These are phyloP conservation scores for Sporothrix curviconia DNA, from an alignment of 2,329 filamentous ascomycete genomes.

Conservation along the genomic window DNA sequence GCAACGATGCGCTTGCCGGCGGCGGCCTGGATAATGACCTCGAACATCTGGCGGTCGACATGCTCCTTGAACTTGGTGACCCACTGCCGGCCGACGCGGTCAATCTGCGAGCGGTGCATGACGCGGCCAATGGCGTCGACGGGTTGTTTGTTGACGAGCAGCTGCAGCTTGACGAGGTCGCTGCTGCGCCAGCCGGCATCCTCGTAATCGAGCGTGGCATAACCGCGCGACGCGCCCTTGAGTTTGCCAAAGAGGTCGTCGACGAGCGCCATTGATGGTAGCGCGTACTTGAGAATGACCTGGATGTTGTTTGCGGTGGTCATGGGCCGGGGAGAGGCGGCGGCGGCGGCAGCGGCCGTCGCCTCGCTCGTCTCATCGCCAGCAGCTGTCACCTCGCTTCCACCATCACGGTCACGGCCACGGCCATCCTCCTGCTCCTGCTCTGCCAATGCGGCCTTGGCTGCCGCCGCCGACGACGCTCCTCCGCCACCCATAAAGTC, in stretches of 20 bases:
- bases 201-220: slow-evolving; percentile 94
- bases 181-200: slow-evolving; percentile 81
- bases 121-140: slow-evolving; percentile 94
- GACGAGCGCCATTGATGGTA: slow-evolving; percentile 83
- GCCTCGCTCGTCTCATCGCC: too few relatives aligned
- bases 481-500: slow-evolving; percentile 62
- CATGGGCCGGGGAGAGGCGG: background rate
- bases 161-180: slow-evolving; percentile 78
- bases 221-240: slow-evolving; percentile 80
- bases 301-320: slow-evolving; percentile 76
- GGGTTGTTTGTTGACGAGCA: slow-evolving; percentile 86
- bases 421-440: too few relatives aligned
- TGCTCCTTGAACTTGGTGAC: slow-evolving; percentile 96
- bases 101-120: slow-evolving; percentile 74
- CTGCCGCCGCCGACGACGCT: background rate
- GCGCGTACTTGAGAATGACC: slow-evolving; percentile 87
- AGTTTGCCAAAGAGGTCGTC: slow-evolving; percentile 97
- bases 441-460: background rate
- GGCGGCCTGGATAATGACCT: slow-evolving; percentile 83
- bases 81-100: slow-evolving; percentile 77
- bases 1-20: slow-evolving; percentile 79
- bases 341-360: slow-evolving; percentile 24
- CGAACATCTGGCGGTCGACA: slow-evolving; percentile 89
- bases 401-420: too few relatives aligned
- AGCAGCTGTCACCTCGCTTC: too few relatives aligned